phyloP scores from a whole-genome alignment of 2,329 filamentous ascomycete genomes.

The Seiridium cupressi region DNA sequence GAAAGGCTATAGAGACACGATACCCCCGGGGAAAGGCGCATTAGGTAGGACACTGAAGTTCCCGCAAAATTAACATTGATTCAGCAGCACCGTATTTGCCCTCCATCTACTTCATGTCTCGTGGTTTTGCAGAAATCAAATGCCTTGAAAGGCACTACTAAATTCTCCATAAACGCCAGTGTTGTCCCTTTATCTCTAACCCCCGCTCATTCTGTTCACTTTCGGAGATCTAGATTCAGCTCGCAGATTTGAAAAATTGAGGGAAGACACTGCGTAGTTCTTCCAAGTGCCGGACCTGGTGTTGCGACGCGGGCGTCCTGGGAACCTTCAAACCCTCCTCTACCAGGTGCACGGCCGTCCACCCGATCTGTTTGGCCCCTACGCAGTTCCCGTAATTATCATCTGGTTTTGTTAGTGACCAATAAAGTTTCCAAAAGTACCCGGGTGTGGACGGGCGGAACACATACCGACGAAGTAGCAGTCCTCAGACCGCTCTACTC shows the following conservation, averaged over 20 bases:
- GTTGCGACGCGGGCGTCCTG: conserved; percentile 62
- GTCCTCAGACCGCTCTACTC: conserved; percentile 61
- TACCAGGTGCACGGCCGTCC: conserved; percentile 82
- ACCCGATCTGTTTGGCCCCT: conserved; percentile 75
- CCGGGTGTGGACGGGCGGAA: not conserved
- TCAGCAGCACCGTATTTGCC: not conserved
- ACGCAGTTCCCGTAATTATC: conserved; percentile 83
- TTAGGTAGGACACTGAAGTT: not conserved
- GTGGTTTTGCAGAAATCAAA: not conserved
- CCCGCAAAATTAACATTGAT: not conserved
- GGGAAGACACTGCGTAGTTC: conserved; percentile 78
- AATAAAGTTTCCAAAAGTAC: not conserved
- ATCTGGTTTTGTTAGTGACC: conserved; percentile 50
- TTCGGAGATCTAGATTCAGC: conserved; percentile 1
- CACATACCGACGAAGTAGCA: conserved; percentile 91
- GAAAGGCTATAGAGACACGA: not conserved
- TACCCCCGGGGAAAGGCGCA: conserved; percentile 14
- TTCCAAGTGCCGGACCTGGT: conserved; percentile 72
- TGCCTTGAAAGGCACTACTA: not conserved
- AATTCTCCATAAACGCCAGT: no score
- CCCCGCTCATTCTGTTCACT: not conserved
- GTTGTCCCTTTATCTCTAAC: not conserved
- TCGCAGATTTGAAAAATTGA: conserved; percentile 71
- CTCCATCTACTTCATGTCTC: not conserved
- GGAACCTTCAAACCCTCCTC: conserved; percentile 71